Evolutionary conservation across 306 rosid species (phyloP).

Genomic region (Cajanus cajan): DNA sequence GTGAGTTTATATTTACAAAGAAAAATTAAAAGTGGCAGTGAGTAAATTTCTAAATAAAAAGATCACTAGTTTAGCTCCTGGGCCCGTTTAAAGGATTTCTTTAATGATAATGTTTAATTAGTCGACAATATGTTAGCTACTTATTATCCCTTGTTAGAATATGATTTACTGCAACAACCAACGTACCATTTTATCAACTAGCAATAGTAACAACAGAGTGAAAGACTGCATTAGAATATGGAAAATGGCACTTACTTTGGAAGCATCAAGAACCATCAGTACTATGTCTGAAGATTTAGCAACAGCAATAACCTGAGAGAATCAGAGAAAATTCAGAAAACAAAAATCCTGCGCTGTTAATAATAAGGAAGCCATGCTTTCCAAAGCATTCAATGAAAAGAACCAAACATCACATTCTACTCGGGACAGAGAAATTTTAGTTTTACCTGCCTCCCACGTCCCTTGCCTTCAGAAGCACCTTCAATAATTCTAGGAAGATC

Average conservation of each 20-base stretch:
- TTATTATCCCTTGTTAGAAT: not conserved
- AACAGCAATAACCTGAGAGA: conserved; percentile 96
- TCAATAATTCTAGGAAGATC: conserved; percentile 99
- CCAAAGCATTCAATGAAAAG: conserved; percentile 14
- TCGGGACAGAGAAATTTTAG: conserved; percentile 21
- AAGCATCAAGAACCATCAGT: conserved; percentile 96
- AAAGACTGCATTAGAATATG: not conserved
- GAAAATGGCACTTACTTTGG: conserved; percentile 68
- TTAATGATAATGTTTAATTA: not conserved
- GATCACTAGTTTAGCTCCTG: too few relatives aligned
- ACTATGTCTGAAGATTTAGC: conserved; percentile 98
- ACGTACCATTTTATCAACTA: conserved; percentile 16
- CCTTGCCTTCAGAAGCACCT: conserved; percentile 99
- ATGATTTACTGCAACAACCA: too few relatives aligned
- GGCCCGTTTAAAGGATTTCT: conserved; percentile 22
- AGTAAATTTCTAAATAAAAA: too few relatives aligned
- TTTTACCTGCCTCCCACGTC: conserved; percentile 98
- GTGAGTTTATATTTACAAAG: too few relatives aligned
- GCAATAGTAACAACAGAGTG: conserved; percentile 24
- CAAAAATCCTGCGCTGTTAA: conserved; percentile 26
- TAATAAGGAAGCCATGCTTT: conserved; percentile 19
- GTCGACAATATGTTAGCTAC: not conserved
- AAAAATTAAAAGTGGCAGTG: too few relatives aligned
- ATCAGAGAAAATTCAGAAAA: conserved; percentile 40
- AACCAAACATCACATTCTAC: too few relatives aligned